Evolutionary conservation across 2,329 filamentous ascomycete genomes (phyloP), one percentile per base, ranked within the genome.

Genomic region (Pyrenochaeta sp.): DNA sequence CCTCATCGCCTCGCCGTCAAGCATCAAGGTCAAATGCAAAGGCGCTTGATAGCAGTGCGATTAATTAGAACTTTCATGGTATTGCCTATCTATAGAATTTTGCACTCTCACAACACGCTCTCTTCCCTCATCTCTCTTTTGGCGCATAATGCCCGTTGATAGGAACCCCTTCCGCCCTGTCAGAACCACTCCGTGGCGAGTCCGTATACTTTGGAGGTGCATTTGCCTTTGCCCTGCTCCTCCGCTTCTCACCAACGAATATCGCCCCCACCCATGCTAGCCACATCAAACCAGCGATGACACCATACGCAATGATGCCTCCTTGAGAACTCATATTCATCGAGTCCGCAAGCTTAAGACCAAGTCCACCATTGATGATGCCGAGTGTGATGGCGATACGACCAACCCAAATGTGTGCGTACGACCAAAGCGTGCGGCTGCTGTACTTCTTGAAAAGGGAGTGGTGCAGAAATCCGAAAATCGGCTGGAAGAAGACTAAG

Each of bases 351-450:
- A 81, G 65, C 44, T 69, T 64, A 24, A 83, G 73, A 0, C 81
- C 81, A 1, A 83, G 62, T 0, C 80, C 81, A n/a, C 78, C 81
- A 55, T 83, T 83, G 60, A 83, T 71, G 42, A 82, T 78, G 3
- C 78, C 81, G 1, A 83, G 64, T 0, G 74, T 68, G 9, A 84
- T 74, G 15, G 77, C 69, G 19, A 71, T 53, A 4, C 81, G 73
- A 13, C 81, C 81, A 18, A 81, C 56, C 81, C 81, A 84, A 34
- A 82, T 70, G 53, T 84, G 81, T 3, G 64, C 66, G 47, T 78
- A 73, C 0, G 77, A 78, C 61, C 74, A 77, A 6, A 73, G 49
- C 1, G 74, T 77, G 22, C 77, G 76, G 10, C 61, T 61, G 6
- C 71, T 69, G 10, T 73, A 71, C 50, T 74, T 77, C 38, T 76